Base-by-base conservation (phyloP, 2,329 filamentous ascomycete genomes). In the Hyphodiscus sp. region DNA sequence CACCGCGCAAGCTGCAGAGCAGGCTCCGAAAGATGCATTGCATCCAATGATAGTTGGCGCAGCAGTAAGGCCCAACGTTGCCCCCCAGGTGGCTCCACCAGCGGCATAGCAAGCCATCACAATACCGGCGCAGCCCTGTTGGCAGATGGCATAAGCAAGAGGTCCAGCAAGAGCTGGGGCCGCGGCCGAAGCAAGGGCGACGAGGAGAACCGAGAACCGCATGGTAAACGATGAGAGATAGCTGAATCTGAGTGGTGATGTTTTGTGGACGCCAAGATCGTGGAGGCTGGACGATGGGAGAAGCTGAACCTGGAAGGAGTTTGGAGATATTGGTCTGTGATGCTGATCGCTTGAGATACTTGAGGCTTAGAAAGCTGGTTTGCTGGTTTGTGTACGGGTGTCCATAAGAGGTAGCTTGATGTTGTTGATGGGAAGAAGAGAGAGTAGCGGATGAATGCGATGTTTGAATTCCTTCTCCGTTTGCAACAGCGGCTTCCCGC, bases 41-140 rank as follows among this genome's bases (percentile, higher is more conserved):
- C 76, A 80, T 0, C 63, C 70, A 1, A 75, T 1, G 7, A 78
- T 65, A 0, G 69, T 60, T 0, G 72, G 68, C 0, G 74, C 72
- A 2, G 74, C 73, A 1, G 67, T 62, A 0, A 67, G 65, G 2
- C 67, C 71, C 0, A 67, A 3, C 0, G 68, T 73, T 0, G 70
- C 70, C 0, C 74, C 73, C 66, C 67, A 78, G 1, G 70, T 70
- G 45, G 62, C 66, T 0, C 76, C 75, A 0, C 69, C 74, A 6
- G 71, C 75, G 1, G 62, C 29, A 48, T 78, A 78, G 55, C 75
- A 79, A 0, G 74, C 72, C 59, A 70, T 71, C 0, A 75, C 75
- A 0, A 78, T 61, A 0, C 56, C 56, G 0, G 74, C 62, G 33
- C 76, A 79, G 4, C 76, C 75, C 0, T 70, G 69, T 61, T 79